These are phyloP conservation scores for Bruguiera parviflora DNA, from an alignment of 345 rosid genomes.

Conservation along the genomic window DNA sequence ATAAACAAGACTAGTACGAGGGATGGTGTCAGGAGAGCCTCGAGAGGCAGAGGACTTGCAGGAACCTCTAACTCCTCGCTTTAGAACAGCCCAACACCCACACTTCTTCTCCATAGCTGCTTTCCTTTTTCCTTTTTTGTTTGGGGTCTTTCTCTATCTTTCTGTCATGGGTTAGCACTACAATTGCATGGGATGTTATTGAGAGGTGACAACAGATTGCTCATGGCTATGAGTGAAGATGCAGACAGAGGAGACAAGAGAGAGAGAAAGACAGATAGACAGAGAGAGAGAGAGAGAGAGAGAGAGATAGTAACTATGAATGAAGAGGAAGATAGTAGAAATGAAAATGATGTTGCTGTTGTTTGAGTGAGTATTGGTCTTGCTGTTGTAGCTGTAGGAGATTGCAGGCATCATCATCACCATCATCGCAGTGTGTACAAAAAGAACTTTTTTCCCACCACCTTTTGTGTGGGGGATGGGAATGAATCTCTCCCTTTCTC, in stretches of 20 bases:
- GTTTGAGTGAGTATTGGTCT: neutral
- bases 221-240: constrained; percentile 17
- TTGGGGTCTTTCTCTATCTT: neutral
- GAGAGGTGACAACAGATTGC: constrained; percentile 18
- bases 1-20: constrained; percentile 74
- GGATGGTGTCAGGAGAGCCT: constrained; percentile 53
- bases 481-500: constrained; percentile 5
- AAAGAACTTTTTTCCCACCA: constrained; percentile 53
- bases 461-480: constrained; percentile 47
- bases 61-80: constrained; percentile 43
- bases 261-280: neutral
- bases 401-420: constrained; percentile 56
- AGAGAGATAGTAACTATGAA: neutral
- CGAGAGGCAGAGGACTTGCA: constrained; percentile 54
- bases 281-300: neutral
- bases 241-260: neutral
- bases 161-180: constrained; percentile 19
- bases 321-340: constrained; percentile 1
- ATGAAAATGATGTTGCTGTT: constrained; percentile 11
- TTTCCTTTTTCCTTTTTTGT: neutral
- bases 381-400: constrained; percentile 38
- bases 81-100: constrained; percentile 66
- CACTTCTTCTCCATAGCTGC: constrained; percentile 41
- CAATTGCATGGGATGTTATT: constrained; percentile 24
- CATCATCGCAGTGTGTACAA: constrained; percentile 52